Conservation (phyloP, 108 stramenopile genomes). For the Epithemia pelagica region DNA sequence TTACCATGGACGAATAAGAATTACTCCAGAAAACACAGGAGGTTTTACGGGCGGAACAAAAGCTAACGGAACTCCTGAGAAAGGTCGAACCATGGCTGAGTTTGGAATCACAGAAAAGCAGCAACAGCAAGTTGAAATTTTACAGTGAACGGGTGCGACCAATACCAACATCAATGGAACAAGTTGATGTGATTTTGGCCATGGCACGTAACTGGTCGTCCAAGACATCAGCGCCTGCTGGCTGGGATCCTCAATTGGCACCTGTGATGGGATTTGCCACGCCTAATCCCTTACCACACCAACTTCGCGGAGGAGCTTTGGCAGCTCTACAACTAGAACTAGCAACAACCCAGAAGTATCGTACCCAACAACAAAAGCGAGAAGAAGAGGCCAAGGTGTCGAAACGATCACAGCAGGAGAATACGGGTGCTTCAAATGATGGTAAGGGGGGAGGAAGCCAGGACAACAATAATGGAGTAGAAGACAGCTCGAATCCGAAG, state of each 20-base stretch:
- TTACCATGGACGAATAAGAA: neutral
- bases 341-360: conserved; percentile 45
- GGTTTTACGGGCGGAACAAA: conserved; percentile 53
- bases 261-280: conserved; percentile 78
- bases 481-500: conserved; percentile 21
- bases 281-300: conserved; percentile 81
- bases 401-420: conserved; percentile 14
- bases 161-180: conserved; percentile 50
- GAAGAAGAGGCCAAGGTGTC: conserved; percentile 16
- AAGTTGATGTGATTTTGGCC: conserved; percentile 57
- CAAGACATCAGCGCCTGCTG: conserved; percentile 73
- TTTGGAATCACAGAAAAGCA: conserved; percentile 6
- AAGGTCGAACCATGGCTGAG: conserved; percentile 42
- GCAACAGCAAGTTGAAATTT: conserved; percentile 5
- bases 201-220: conserved; percentile 57
- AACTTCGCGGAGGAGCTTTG: conserved; percentile 70
- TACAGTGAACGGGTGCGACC: conserved; percentile 35
- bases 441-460: neutral
- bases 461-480: neutral
- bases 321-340: conserved; percentile 68
- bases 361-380: conserved; percentile 35
- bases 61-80: conserved; percentile 63
- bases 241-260: conserved; percentile 65
- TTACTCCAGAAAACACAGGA: conserved; percentile 24
- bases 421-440: conserved; percentile 2